These are phyloP conservation scores for Mucor irregularis DNA, from an alignment of 371 early-diverging fungal species.

Conservation along the genomic window DNA sequence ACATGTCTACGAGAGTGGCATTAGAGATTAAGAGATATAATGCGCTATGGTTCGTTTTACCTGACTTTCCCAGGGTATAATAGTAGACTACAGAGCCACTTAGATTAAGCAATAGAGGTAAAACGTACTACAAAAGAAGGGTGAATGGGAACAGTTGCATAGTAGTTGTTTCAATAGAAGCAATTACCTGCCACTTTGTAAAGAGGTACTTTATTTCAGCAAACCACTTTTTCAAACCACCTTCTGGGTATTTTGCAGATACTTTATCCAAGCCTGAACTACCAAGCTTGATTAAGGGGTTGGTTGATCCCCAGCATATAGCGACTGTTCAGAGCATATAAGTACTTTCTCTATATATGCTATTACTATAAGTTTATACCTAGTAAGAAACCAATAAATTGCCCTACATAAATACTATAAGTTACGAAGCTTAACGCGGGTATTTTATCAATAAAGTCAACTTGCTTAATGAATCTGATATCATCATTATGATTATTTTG, in stretches of 20 bases:
- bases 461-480: neutral
- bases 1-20: conserved; percentile 74
- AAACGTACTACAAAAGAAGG: conserved; percentile 60
- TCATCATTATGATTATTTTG: neutral
- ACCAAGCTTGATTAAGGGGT: conserved; percentile 92
- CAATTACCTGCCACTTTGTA: conserved; percentile 81
- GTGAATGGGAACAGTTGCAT: neutral
- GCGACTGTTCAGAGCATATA: conserved; percentile 62
- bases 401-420: conserved; percentile 5
- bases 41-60: conserved; percentile 34
- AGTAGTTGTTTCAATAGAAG: neutral
- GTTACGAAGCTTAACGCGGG: neutral
- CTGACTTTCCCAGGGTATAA: conserved; percentile 82
- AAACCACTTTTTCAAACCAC: conserved; percentile 51
- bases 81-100: conserved; percentile 91
- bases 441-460: neutral
- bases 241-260: conserved; percentile 45
- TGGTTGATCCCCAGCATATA: conserved; percentile 94
- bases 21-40: neutral
- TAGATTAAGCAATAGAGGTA: conserved; percentile 85
- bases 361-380: conserved; percentile 1
- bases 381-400: conserved; percentile 29
- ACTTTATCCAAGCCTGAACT: conserved; percentile 78
- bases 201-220: conserved; percentile 79
- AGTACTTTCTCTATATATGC: neutral